Conservation (phyloP, 768 basidiomycete species). For the Leccinellum albellum region DNA sequence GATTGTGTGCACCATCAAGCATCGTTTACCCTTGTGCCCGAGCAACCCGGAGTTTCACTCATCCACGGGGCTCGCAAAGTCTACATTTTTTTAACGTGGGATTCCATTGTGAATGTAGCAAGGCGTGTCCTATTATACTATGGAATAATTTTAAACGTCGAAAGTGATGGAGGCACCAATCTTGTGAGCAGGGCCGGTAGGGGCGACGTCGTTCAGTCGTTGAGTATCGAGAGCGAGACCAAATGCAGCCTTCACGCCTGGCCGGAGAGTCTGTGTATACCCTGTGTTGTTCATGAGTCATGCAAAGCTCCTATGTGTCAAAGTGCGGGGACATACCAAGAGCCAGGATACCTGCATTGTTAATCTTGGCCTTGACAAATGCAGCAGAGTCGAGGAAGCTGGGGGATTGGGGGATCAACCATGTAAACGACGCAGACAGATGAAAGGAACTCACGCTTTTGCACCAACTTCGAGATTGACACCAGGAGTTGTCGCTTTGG, state of each 20-base stretch:
- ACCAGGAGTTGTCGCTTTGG: constrained; percentile 81
- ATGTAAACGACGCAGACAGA: not conserved
- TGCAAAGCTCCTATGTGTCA: not conserved
- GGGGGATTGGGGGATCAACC: not conserved
- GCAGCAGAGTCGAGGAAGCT: constrained; percentile 84
- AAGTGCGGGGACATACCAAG: constrained; percentile 50
- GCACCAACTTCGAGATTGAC: constrained; percentile 93
- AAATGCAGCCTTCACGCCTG: constrained; percentile 89
- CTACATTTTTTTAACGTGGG: not conserved
- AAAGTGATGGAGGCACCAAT: constrained; percentile 74
- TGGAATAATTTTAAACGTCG: constrained; percentile 49
- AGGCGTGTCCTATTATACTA: constrained; percentile 19
- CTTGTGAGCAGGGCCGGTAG: constrained; percentile 74
- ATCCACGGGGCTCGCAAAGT: not conserved
- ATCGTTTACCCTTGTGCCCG: not conserved
- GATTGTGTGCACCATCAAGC: not conserved
- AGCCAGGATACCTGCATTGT: constrained; percentile 88
- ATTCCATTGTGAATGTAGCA: constrained; percentile 13
- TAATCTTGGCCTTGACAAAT: constrained; percentile 98
- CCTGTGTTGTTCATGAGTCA: constrained; percentile 38
- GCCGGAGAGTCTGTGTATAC: constrained; percentile 91
- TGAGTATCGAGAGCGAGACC: constrained; percentile 95
- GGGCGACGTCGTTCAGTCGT: constrained; percentile 72
- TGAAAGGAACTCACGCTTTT: constrained; percentile 67
- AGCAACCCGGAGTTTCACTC: not conserved